Evolutionary conservation across 805 yeast genomes (phyloP).

Genomic region (Candida endomychidarum): DNA sequence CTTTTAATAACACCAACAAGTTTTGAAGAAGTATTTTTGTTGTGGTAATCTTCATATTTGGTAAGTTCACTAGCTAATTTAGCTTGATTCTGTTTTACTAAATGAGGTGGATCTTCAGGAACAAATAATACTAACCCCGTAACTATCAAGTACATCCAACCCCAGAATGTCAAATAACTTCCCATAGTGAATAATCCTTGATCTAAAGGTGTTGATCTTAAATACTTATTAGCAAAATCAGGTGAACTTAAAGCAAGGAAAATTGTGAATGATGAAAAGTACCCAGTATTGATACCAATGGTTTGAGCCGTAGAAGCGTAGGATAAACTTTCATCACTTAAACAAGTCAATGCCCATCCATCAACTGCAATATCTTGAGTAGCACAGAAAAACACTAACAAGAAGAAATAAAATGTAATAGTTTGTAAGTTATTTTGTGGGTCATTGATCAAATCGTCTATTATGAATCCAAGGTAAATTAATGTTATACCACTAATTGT

Average conservation of each 20-base stretch:
- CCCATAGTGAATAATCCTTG: conserved; percentile 71
- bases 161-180: conserved; percentile 76
- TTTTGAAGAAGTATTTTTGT: conserved; percentile 16
- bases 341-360: conserved; percentile 95
- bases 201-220: conserved; percentile 59
- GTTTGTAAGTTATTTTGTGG: conserved; percentile 50
- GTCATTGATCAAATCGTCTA: conserved; percentile 50
- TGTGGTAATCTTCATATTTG: conserved; percentile 27
- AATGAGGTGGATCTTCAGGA: conserved; percentile 68
- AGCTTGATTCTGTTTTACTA: conserved; percentile 31
- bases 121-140: conserved; percentile 55
- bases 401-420: conserved; percentile 71
- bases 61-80: conserved; percentile 28
- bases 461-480: conserved; percentile 58
- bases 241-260: conserved; percentile 88
- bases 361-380: conserved; percentile 99
- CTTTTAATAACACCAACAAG: conserved; percentile 13
- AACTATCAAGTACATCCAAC: conserved; percentile 64
- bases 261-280: conserved; percentile 86
- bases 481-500: conserved; percentile 70
- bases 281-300: conserved; percentile 90
- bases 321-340: conserved; percentile 73
- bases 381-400: conserved; percentile 84
- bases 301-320: conserved; percentile 98
- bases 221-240: conserved; percentile 85